These are phyloP conservation scores for Flaveria trinervia DNA, from an alignment of 129 eudicot genomes.

Conservation along the genomic window DNA sequence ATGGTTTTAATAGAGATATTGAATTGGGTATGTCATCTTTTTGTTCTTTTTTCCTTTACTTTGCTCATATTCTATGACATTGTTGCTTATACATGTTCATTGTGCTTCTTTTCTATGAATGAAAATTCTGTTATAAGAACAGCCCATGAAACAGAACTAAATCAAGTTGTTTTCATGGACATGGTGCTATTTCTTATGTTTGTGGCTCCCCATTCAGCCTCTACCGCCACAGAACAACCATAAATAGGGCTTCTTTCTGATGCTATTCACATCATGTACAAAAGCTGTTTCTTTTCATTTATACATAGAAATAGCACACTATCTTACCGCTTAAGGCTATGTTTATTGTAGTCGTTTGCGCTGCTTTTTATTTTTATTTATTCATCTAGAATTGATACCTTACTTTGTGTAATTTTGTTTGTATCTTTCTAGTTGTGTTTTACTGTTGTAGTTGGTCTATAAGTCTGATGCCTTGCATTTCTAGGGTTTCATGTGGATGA, in stretches of 20 bases:
- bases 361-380: neutral
- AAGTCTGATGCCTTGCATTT: conserved; percentile 34
- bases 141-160: conserved; percentile 11
- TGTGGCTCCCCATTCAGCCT: neutral
- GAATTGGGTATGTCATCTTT: conserved; percentile 60
- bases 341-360: conserved; percentile 4
- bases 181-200: neutral
- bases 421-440: neutral
- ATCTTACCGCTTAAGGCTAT: conserved; percentile 2
- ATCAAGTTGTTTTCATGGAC: neutral
- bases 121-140: neutral
- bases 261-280: conserved; percentile 13
- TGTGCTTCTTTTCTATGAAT: neutral
- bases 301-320: neutral
- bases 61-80: neutral
- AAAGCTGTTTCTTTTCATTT: conserved; percentile 8
- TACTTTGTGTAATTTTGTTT: neutral
- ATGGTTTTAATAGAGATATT: conserved; percentile 77
- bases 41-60: conserved; percentile 10
- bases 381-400: neutral
- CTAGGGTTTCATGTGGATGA: conserved; percentile 95
- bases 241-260: neutral
- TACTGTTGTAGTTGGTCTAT: conserved; percentile 1
- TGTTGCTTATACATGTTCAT: conserved; percentile 4
- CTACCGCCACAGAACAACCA: conserved; percentile 1